A percentile compares a stretch with the other conserved stretches of the same genome.
These are phyloP conservation scores for Kwoniella dejecticola DNA, from an alignment of 768 basidiomycete genomes.

Conservation along the genomic window DNA sequence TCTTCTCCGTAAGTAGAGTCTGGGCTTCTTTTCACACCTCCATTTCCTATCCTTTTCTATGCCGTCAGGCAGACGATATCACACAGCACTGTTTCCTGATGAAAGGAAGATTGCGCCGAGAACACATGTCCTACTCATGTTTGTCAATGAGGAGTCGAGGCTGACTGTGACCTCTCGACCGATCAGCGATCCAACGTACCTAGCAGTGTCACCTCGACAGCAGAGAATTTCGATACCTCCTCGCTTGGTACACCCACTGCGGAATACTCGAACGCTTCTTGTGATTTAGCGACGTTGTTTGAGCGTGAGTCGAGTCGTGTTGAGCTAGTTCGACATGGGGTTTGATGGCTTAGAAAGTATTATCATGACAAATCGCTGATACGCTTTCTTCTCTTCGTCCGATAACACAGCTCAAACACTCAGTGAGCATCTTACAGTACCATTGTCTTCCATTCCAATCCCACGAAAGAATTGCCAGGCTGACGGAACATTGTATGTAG, in stretches of 20 bases:
- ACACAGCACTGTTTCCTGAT: too few relatives aligned
- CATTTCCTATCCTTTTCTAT: too few relatives aligned
- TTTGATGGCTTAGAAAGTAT: neutral
- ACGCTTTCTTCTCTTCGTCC: too few relatives aligned
- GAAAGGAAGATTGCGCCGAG: too few relatives aligned
- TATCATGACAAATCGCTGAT: too few relatives aligned
- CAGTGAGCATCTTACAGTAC: constrained; percentile 3
- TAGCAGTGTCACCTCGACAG: constrained; percentile 57
- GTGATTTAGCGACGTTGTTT: constrained; percentile 58
- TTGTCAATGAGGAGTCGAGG: too few relatives aligned
- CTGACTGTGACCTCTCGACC: neutral
- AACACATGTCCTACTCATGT: too few relatives aligned
- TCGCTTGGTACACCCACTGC: constrained; percentile 65
- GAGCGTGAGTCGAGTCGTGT: constrained; percentile 38
- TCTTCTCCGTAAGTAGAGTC: constrained; percentile 57
- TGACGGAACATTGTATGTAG: neutral
- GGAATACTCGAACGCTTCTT: constrained; percentile 67
- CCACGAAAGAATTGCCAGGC: neutral
- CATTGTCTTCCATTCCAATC: neutral
- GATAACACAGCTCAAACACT: constrained; percentile 17
- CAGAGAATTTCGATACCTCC: constrained; percentile 60
- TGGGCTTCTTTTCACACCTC: neutral
- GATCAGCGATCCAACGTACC: constrained; percentile 40
- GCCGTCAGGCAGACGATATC: too few relatives aligned
- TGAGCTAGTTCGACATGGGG: neutral